Base-by-base conservation (phyloP, 768 basidiomycete species). In the Boletellus emodensis region DNA sequence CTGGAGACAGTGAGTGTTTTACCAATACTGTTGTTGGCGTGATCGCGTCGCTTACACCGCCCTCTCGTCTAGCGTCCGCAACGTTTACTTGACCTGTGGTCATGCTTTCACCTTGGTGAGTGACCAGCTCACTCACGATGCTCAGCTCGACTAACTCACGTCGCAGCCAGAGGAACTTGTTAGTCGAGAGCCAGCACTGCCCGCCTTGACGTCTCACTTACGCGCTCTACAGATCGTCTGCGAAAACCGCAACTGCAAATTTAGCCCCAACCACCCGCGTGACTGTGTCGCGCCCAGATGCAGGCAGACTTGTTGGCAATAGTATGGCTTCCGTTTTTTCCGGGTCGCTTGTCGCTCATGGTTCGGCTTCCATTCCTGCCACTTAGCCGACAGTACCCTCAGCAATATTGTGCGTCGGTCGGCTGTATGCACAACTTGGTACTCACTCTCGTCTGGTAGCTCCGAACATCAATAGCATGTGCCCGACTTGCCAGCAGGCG, bases 191-290 rank as follows among this genome's bases (percentile, higher is more conserved):
- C 24, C 40, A 30, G 8, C 40, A 32, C 38, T 3, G 20, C 2
- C 32, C 1, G 22, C 33, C 17, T 34, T 22, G 35, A 17, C 40
- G 44, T 34, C 59, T 57, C 30, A 63, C 40, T 6, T 20, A 24
- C 40, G 39, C 40, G 10, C 18, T n/a, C 22, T n/a, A 35, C 61
- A 83, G 82, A 63, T 81, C 38, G 52, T 59, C 36, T 83, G 82
- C 62, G 68, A 73, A 11, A 70, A 62, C 48, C 53, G 55, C 30
- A 68, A 66, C 40, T 84, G 83, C 66, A 79, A 69, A 49, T 82
- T 83, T 59, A 83, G 81, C 44, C 73, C 80, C 0, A 69, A 64
- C 46, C 82, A 83, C 53, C 77, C 78, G 0, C 49, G 50, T 1
- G 63, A 59, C 33, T 82, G 81, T 46, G 61, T 51, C 1, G 71